Base-by-base conservation (phyloP, 2,329 filamentous ascomycete species). In the Cercospora berteroae region DNA sequence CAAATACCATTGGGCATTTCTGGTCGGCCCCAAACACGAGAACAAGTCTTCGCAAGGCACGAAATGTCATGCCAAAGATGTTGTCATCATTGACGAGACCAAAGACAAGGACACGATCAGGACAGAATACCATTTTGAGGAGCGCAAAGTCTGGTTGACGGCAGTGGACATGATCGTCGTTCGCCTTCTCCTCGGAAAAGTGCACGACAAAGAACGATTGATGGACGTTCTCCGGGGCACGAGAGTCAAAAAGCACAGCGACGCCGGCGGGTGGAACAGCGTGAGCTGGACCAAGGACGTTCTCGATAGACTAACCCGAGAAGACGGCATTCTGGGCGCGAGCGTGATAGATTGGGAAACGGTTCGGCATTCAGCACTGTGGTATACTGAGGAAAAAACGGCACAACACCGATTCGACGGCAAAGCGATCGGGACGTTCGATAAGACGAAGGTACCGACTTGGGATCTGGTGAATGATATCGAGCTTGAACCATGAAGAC, bases 21-120 rank as follows among this genome's bases (percentile, higher is more conserved):
- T 65, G n/a, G 6, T 65, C 9, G 56, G 63, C 1, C 63, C 63
- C 16, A 65, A 65, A 23, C 39, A 65, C 8, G 63, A 65, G 44
- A 60, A 31, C 42, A 55, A 52, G 57, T 60, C 63, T 27, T 65
- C 63, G 16, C 56, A 60, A 31, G 56, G 56, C 16, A 60, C 44
- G 5, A 65, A 60, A 55, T 65, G 63, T 44, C 63, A 65, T 42
- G 63, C 57, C 18, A 65, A 65, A 29, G 56, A 60, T 16, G 18
- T 42, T 12, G 20, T 52, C 18, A 65, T 36, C 23, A 52, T 65
- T 10, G 55, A 60, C 13, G 63, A 65, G 31, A 55, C 27, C 25
- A 65, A 65, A 18, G 63, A 29, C 56, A 55, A 60, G 25, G 42
- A 48, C 29, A 57, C 12, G 16, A 42, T 27, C 31, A 31, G 27